Conservation (phyloP, 2,329 filamentous ascomycete genomes). For the Penicillium sp. region DNA sequence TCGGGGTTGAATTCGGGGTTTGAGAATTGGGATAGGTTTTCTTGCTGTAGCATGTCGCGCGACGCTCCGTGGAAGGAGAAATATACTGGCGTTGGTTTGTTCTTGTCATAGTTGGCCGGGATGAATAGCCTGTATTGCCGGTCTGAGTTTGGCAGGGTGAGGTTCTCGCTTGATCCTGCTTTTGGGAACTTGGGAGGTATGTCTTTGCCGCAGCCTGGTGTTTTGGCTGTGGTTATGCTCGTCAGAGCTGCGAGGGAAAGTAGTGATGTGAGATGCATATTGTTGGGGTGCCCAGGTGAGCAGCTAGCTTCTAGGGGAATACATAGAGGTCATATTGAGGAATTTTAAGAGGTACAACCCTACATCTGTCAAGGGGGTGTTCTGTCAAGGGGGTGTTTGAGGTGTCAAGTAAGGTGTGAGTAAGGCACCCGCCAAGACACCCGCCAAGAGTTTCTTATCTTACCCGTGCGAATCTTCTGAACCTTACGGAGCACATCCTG, state of each 20-base stretch:
- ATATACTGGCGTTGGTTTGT: constrained; percentile 42
- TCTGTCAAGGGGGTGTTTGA: too few relatives aligned
- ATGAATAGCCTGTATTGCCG: constrained; percentile 27
- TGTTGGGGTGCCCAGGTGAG: neutral
- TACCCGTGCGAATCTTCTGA: neutral
- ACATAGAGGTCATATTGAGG: neutral
- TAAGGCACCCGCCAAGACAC: neutral
- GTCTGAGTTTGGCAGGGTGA: constrained; percentile 15
- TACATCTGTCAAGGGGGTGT: too few relatives aligned
- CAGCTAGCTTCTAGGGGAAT: neutral
- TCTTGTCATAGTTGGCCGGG: constrained; percentile 35
- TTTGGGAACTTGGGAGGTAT: constrained; percentile 19
- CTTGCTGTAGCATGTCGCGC: constrained; percentile 39
- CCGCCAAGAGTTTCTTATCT: neutral
- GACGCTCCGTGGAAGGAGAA: constrained; percentile 50
- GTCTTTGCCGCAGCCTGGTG: constrained; percentile 17
- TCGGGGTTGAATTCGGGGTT: constrained; percentile 45
- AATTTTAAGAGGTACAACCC: neutral
- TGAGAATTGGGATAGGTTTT: constrained; percentile 47
- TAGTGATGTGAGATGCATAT: constrained; percentile 7
- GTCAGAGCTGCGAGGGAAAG: constrained; percentile 9
- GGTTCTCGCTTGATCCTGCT: constrained; percentile 12
- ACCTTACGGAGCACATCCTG: neutral
- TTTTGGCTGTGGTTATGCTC: constrained; percentile 1
- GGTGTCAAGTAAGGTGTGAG: neutral